Conservation (phyloP, 345 rosid species). For the Populus nigra region DNA sequence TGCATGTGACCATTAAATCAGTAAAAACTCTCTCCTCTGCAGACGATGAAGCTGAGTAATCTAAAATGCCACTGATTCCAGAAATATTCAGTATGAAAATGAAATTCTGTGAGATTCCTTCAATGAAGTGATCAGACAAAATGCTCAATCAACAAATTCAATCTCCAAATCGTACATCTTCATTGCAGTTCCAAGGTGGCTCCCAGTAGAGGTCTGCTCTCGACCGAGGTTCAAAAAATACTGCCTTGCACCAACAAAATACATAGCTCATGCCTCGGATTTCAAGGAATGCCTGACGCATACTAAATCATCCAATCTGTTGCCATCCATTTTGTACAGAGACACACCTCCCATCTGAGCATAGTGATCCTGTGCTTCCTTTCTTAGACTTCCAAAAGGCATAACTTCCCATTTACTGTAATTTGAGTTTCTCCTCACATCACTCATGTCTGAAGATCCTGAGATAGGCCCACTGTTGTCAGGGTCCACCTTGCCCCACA, state of each 20-base stretch:
- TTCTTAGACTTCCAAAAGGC: conserved; percentile 75
- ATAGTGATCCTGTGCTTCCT: conserved; percentile 82
- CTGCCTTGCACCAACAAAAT: background rate
- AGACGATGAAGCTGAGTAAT: background rate
- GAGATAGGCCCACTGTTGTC: conserved; percentile 56
- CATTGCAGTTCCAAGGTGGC: background rate
- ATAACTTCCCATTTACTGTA: conserved; percentile 87
- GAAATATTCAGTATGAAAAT: background rate
- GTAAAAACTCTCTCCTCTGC: background rate
- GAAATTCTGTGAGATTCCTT: background rate
- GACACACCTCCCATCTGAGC: conserved; percentile 71
- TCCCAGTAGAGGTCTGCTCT: background rate
- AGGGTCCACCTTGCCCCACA: conserved; percentile 70
- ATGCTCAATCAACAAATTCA: background rate
- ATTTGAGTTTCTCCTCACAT: conserved; percentile 61
- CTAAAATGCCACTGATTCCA: background rate
- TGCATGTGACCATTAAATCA: background rate
- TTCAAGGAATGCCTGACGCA: conserved; percentile 54
- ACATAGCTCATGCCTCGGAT: conserved; percentile 14
- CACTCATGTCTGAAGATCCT: conserved; percentile 84
- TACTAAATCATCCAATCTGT: conserved; percentile 89
- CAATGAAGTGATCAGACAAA: background rate
- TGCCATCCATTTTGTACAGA: conserved; percentile 95
- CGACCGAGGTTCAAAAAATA: background rate
- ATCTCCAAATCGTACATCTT: background rate